Base-by-base conservation (phyloP, 768 basidiomycete genomes). In the Candolleomyces eurysporus region DNA sequence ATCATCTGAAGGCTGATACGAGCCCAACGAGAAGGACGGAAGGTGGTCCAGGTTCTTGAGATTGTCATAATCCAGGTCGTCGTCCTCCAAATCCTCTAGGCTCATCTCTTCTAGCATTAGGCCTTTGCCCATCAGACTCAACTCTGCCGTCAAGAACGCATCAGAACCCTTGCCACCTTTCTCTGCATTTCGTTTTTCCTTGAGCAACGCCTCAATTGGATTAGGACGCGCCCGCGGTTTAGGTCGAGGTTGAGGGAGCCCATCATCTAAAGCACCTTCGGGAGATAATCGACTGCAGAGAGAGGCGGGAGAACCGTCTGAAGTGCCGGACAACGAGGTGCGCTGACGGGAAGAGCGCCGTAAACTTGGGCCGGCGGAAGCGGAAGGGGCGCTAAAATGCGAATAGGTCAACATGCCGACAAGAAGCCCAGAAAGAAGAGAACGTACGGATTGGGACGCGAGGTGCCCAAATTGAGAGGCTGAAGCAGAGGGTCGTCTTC, bases 181-280 rank as follows among this genome's bases (percentile, higher is more conserved):
- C 36, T 79, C 76, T 8, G 76, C 74, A 3, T 64, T 60, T 31
- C 68, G 69, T 67, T 85, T 87, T 70, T 87, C 86, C 63, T 78
- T 82, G 43, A 88, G 68, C 32, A 88, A 78, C 1, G 74, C 78
- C 53, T 78, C 79, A 21, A 90, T 75, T 10, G 88, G 87, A 63
- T 86, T 82, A 2, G 39, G 32, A 5, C 36, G n/a, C 40, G 13
- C 36, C n/a, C 11, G 69, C 16, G 61, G 26, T 56, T 45, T 59
- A 30, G 49, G 58, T 6, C 48, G 26, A n/a, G 60, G 62, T 9
- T 50, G 36, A 16, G 46, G 50, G 21, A 49, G 17, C 11, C 22
- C 39, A 19, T 58, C 10, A 14, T 61, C 53, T 17, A 54, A 61
- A 9, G 60, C 52, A 19, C 42, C 31, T 9, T 43, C 19, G 32